Percentiles rank a stretch among this genome's conserved stretches.
Evolutionary conservation across 192 early-diverging fungal genomes (phyloP).

Genomic region (Coemansia sp.): DNA sequence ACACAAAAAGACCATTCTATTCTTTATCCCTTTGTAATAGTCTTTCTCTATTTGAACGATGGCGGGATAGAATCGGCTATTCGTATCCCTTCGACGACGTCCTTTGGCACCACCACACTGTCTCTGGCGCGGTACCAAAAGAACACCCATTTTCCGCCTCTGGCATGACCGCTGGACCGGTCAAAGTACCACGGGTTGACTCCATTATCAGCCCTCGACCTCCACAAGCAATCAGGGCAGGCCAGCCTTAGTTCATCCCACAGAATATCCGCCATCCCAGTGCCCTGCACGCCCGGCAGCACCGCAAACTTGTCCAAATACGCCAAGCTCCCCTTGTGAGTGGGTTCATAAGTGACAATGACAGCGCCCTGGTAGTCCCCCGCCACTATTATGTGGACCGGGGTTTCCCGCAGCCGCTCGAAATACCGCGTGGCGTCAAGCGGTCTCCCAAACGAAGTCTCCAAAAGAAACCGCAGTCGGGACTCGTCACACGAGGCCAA

Average conservation of each 20-base stretch:
- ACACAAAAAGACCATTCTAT: background rate
- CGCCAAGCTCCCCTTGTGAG: constrained; percentile 10
- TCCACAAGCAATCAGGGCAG: constrained; percentile 75
- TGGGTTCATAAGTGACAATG: constrained; percentile 71
- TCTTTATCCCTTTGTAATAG: background rate
- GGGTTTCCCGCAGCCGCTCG: constrained; percentile 51
- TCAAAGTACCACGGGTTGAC: constrained; percentile 99
- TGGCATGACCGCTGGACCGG: constrained; percentile 70
- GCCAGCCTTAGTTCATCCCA: constrained; percentile 74
- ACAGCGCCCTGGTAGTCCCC: constrained; percentile 92
- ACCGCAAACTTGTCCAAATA: constrained; percentile 96
- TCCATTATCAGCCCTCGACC: constrained; percentile 77
- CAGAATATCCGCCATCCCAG: constrained; percentile 91
- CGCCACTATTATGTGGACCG: constrained; percentile 70
- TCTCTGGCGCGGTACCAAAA: constrained; percentile 65
- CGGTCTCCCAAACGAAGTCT: constrained; percentile 69
- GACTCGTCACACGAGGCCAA: constrained; percentile 47
- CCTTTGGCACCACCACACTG: constrained; percentile 6
- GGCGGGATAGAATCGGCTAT: constrained; percentile 57
- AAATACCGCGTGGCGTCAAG: constrained; percentile 59
- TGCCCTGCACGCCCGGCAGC: constrained; percentile 80
- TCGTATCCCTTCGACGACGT: constrained; percentile 51
- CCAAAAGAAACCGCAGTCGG: constrained; percentile 61
- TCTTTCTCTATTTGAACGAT: constrained; percentile 47
- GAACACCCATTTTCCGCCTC: constrained; percentile 73